Base-by-base conservation (phyloP, 2,329 filamentous ascomycete genomes). In the Alternaria angustiovoidea region DNA sequence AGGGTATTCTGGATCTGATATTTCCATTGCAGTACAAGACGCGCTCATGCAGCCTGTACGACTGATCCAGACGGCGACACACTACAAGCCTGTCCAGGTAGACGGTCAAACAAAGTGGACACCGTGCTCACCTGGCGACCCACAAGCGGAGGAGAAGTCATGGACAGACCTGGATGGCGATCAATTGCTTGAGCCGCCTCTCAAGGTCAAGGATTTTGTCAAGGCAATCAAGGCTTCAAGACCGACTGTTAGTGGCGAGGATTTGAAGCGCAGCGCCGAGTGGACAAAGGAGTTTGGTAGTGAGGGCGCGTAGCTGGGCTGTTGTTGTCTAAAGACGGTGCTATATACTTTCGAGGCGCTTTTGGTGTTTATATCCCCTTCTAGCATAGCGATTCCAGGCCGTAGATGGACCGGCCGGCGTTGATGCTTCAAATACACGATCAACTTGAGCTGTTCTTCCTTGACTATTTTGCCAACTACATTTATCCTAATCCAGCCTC, bases 211-310 rank as follows among this genome's bases (percentile, higher is more conserved):
- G 78, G 95, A 99, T 79, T 98, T 99, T 75, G 85, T 96, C 76
- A 93, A 94, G 78, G 94, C 95, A 1, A 91, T 99, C 73, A 94
- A 93, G 75, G 88, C 89, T 47, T 92, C 92, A 51, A 84, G 95
- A 74, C 95, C 95, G 22, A 98, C 95, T 0, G 95, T 99, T 54
- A 95, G 93, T 53, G 85, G 87, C 51, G 93, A 93, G 51, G 96
- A 99, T 76, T 85, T 99, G 46, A 86, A 88, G 68, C 86, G 88
- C 73, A 97, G 94, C 78, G 85, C 91, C 47, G 93, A 97, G 44
- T 99, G 95, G 95, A 99, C 95, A 9, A 87, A 90, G 72, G 94
- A 98, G 81, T 98, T 98, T 81, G 94, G 94, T 57, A 96, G 93
- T 76, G 94, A 97, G 78, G 94, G 94, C 18, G 87, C 86, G 51